Conservation (phyloP, 768 basidiomycete species). For the Phlebiopsis gigantea region DNA sequence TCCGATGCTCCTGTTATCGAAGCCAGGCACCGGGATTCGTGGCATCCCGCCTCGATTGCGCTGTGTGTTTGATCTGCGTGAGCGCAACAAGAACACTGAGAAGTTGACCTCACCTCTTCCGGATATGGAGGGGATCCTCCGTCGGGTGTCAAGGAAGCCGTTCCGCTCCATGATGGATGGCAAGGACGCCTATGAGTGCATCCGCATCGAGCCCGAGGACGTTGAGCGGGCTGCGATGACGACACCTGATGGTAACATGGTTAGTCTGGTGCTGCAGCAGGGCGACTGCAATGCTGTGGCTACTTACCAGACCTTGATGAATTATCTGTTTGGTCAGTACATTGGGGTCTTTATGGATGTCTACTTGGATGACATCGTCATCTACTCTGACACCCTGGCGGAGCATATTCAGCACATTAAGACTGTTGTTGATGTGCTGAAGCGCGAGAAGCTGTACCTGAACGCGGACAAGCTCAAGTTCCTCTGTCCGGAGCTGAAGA, state of each 20-base stretch:
- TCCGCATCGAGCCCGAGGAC: constrained; percentile 21
- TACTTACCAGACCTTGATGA: constrained; percentile 40
- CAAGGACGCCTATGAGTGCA: constrained; percentile 30
- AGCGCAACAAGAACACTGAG: constrained; percentile 28
- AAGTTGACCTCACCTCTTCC: constrained; percentile 25
- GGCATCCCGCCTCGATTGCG: constrained; percentile 17
- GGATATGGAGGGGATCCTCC: constrained; percentile 23
- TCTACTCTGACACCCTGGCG: constrained; percentile 26
- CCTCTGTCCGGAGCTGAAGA: constrained; percentile 24
- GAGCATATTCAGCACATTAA: constrained; percentile 27
- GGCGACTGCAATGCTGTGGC: constrained; percentile 30
- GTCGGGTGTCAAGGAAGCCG: constrained; percentile 16
- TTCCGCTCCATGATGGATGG: constrained; percentile 25
- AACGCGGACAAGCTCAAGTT: constrained; percentile 31
- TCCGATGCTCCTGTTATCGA: constrained; percentile 30
- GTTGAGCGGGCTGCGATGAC: constrained; percentile 22
- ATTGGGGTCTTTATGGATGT: constrained; percentile 30
- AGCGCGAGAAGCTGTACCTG: constrained; percentile 31
- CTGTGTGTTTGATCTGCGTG: constrained; percentile 23
- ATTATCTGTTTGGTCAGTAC: constrained; percentile 29
- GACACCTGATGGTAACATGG: constrained; percentile 35
- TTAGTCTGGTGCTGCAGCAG: constrained; percentile 33
- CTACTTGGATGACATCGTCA: constrained; percentile 31
- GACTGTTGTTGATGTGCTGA: constrained; percentile 30
- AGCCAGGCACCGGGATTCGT: constrained; percentile 19